These are phyloP conservation scores for Phytopythium kandeliae DNA, from an alignment of 352 stramenopile species.

Conservation along the genomic window DNA sequence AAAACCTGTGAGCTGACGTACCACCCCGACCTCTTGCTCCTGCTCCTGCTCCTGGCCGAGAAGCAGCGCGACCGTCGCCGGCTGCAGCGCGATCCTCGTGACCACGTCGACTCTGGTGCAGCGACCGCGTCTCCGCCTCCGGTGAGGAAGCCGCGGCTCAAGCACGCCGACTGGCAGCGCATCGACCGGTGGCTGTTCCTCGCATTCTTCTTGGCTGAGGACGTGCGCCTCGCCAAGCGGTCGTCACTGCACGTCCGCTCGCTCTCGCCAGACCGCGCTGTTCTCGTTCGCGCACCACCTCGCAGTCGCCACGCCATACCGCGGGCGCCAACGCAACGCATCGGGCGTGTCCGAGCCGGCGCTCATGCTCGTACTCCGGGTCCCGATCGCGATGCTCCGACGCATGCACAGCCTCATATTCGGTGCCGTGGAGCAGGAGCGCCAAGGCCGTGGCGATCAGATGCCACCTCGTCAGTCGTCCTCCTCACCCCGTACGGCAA, in stretches of 20 bases:
- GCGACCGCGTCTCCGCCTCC: background rate
- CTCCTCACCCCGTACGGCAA: background rate
- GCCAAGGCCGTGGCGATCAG: background rate
- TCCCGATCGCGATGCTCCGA: slow-evolving; percentile 26
- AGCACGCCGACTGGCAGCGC: background rate
- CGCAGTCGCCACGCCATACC: slow-evolving; percentile 25
- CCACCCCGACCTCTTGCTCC: slow-evolving; percentile 15
- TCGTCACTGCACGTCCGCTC: slow-evolving; percentile 18
- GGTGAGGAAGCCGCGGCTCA: background rate
- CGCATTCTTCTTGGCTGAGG: background rate
- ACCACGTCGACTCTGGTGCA: background rate
- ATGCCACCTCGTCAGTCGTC: too few relatives aligned
- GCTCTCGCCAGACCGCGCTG: slow-evolving; percentile 23
- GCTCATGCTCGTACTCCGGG: slow-evolving; percentile 28
- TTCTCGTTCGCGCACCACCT: slow-evolving; percentile 35
- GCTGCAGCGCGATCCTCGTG: background rate
- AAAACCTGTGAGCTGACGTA: slow-evolving; percentile 23
- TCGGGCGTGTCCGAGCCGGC: slow-evolving; percentile 33
- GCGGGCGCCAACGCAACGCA: slow-evolving; percentile 36
- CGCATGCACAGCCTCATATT: slow-evolving; percentile 15
- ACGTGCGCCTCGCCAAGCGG: slow-evolving; percentile 4
- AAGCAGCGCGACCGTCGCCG: slow-evolving; percentile 13
- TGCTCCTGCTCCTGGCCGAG: slow-evolving; percentile 14
- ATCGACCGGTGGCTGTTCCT: background rate
- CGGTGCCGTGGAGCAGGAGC: slow-evolving; percentile 2